Evolutionary conservation across 371 early-diverging fungal genomes (phyloP), one percentile per base, ranked within the genome.

Genomic region (Nematocida ausubeli): DNA sequence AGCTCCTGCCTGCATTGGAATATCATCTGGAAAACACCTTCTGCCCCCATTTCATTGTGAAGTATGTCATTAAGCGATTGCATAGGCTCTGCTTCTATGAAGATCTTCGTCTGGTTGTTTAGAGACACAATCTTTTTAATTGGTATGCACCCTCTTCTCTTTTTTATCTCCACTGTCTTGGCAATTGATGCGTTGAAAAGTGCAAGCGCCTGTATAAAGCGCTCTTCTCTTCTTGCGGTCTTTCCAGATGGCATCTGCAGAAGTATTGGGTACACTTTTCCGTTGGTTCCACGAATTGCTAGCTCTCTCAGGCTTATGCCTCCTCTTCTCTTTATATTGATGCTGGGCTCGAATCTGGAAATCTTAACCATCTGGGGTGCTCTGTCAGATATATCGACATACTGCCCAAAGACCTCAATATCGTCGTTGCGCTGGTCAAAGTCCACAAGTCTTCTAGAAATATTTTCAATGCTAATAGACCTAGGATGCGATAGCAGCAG

Each of bases 341-440:
- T 54, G 16, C 67, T 55, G 0, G 81, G 44, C 54, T 79, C 81
- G 68, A 83, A 69, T 30, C 68, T 44, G 34, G 71, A 73, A 34
- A 83, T 78, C 44, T 56, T 69, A 16, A 70, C 69, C 66, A 83
- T 55, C 54, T 71, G 67, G 42, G 55, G 57, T 35, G 81, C 81
- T 44, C 70, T 69, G 47, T 81, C 72, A 47, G 68, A 50, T 71
- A 83, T 81, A 14, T 83, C 81, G n/a, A 64, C 62, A 51, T 81
- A 83, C 66, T 65, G 68, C 12, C 80, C 81, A 71, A 83, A 81
- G 39, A 83, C 30, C 47, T 68, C 44, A 28, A 80, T 69, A 40
- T 82, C 66, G 14, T 82, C 62, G 34, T 57, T 64, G 3, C 62
- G 49, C 44, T 68, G 70, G 47, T 70, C 56, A 51, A 80, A 73